Evolutionary conservation across 2,329 filamentous ascomycete species (phyloP), one percentile per base, ranked within the genome.

Genomic region (Sporothrix inflata): DNA sequence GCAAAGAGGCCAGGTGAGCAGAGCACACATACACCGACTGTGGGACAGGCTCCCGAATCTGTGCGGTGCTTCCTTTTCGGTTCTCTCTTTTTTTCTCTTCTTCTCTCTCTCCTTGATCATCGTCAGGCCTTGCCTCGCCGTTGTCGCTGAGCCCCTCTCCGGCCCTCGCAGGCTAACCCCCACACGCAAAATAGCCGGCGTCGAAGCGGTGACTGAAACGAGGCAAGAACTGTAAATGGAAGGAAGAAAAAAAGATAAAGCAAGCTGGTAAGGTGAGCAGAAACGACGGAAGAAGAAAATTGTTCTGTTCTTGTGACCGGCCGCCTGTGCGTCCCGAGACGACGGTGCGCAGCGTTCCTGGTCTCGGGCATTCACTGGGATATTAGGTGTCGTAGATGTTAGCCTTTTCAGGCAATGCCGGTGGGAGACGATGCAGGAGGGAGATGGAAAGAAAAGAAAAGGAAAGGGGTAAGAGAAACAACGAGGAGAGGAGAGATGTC

Each of bases 111-210:
- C 7, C 24, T 42, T n/a, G n/a, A n/a, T n/a, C n/a, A n/a, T n/a
- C n/a, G n/a, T n/a, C n/a, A n/a, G 38, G 12, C 12, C 38, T 14
- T n/a, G 2, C 47, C 24, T 49, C 42, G 63, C 65, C 21, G 61
- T 21, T 60, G 1, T 60, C 30, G 55, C 55, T 21, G 16, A 30
- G 55, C 16, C 30, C 61, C 21, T 4, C 40, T 42, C 12, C 2
- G 6, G 14, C 30, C 30, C 27, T n/a, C 38, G 45, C 55, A 40
- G 27, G 21, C 38, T 21, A 68, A 72, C 70, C 63, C 70, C 70
- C 70, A 72, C 70, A 68, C 70, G 47, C 70, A 42, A 67, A 69
- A 27, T 2, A 14, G n/a, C 57, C 34, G 70, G 70, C 27, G 45
- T 47, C 12, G 49, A 47, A 60, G 70, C 70, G 61, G 70, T 47